Conservation (phyloP, 1,284 basidiomycete species). For the Porogramme epimiltina region DNA sequence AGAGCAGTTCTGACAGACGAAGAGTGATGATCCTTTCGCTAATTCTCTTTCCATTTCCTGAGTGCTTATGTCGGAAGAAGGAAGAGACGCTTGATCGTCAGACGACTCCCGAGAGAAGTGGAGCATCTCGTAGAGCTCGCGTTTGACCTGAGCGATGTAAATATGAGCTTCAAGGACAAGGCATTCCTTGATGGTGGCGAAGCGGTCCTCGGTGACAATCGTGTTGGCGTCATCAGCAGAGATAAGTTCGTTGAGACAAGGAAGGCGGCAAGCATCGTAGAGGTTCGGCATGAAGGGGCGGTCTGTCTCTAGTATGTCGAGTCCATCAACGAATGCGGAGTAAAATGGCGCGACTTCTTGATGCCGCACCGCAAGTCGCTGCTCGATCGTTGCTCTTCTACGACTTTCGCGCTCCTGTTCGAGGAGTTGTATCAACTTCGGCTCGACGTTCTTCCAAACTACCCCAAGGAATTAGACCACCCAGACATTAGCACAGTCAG, state of each 20-base stretch:
- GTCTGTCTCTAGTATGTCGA: neutral
- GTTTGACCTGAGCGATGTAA: neutral
- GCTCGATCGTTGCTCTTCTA: neutral
- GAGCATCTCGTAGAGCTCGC: conserved; percentile 1
- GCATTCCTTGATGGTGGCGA: neutral
- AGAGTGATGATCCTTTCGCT: neutral
- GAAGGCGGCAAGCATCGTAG: conserved; percentile 1
- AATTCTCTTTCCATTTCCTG: neutral
- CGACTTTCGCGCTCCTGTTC: conserved; percentile 1
- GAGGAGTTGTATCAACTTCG: conserved; percentile 2
- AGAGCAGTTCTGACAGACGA: neutral
- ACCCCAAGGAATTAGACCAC: neutral
- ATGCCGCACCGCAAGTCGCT: neutral
- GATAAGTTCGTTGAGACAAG: neutral
- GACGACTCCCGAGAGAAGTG: neutral
- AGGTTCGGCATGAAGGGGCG: conserved; percentile 3
- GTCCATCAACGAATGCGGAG: neutral
- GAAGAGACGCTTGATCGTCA: neutral
- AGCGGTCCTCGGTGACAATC: neutral
- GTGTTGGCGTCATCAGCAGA: neutral
- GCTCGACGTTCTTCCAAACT: conserved; percentile 8
- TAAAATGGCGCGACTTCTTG: conserved; percentile 1
- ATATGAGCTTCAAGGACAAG: neutral
- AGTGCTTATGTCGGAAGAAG: neutral
- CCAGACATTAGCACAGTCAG: neutral